Base-by-base conservation (phyloP, 1,284 basidiomycete genomes). In the Moniliophthora roreri region DNA sequence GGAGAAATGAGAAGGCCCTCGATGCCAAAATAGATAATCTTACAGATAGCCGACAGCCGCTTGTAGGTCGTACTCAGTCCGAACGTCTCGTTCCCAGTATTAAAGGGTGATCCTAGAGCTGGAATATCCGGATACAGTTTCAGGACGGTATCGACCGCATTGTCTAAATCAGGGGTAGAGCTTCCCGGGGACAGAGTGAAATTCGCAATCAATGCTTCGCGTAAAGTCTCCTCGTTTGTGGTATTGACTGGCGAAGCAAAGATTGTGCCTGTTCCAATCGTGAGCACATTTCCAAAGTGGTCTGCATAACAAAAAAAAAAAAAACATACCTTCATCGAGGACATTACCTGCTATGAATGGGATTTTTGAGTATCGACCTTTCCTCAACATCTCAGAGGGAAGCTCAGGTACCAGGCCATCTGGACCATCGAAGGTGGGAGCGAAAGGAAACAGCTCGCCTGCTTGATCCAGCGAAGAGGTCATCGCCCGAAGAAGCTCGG, bases 321-420 rank as follows among this genome's bases (percentile, higher is more conserved):
- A 16, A 5, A 3, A 46, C 60, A 32, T 37, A 76, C 78, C 77
- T 66, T 80, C 78, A 53, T 80, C 78, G 2, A 74, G 62, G 54
- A 70, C 72, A 1, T 74, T 75, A 7, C 78, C 78, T 9, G 76
- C 64, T 36, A 80, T 78, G 56, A 77, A 75, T 3, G 78, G 77
- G 1, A 79, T 44, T 6, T 62, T 57, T 2, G 72, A 64, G 54
- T 76, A 77, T 8, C 63, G 55, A 0, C 73, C 71, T 23, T 53
- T 49, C 0, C 61, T 52, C 11, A 71, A 66, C 18, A 77, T 53
- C 15, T 53, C 61, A 1, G 74, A 76, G 1, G 74, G 66, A 7
- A 73, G 53, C 21, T 74, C 75, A 3, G 76, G 74, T 35, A 73
- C 66, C 1, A 81, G 37, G 0, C 78, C 77, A 4, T 59, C 63